Conservation (phyloP, 306 rosid species). For the Vachellia collinsii region DNA sequence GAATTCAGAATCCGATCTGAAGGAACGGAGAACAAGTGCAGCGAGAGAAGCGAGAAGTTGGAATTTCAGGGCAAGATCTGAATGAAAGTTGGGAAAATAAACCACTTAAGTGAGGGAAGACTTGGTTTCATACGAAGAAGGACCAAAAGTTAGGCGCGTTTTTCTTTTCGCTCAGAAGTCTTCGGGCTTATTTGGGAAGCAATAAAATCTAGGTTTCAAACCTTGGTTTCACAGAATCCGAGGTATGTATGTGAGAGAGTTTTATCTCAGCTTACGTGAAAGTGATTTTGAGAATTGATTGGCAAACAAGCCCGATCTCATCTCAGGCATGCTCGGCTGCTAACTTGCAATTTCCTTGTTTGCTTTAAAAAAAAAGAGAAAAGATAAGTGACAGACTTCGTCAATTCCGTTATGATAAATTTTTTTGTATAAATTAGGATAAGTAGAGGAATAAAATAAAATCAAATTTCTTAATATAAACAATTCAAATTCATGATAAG, state of each 20-base stretch:
- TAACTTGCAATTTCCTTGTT: not conserved
- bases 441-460: no score
- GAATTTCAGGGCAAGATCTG: conserved; percentile 17
- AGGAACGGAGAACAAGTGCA: not conserved
- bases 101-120: not conserved
- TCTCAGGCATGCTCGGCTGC: not conserved
- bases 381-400: not conserved
- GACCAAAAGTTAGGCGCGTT: not conserved
- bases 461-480: no score
- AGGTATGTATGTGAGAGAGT: no score
- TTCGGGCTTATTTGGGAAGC: no score
- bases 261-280: no score
- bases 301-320: no score
- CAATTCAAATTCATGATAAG: not conserved
- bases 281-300: no score
- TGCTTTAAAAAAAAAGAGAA: no score
- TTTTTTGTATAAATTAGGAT: no score
- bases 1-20: conserved; percentile 26
- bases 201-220: no score
- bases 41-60: not conserved
- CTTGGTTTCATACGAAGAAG: not conserved
- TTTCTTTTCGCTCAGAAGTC: not conserved
- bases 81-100: not conserved
- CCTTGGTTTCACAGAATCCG: no score
- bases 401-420: not conserved